These are phyloP conservation scores for Hyphopichia homilentoma DNA, from an alignment of 805 yeast species.

Conservation along the genomic window DNA sequence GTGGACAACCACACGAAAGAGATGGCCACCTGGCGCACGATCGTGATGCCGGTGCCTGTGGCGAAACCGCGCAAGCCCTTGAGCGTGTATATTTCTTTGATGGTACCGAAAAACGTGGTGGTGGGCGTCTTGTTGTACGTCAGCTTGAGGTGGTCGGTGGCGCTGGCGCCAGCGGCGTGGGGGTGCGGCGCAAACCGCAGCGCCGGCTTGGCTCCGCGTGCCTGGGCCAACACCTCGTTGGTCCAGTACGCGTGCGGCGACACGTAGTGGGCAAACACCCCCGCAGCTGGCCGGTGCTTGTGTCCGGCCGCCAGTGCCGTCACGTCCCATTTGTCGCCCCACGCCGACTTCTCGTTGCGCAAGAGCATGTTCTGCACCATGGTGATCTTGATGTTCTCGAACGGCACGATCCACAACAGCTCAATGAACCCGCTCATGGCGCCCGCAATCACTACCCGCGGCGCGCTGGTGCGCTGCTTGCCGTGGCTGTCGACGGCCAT, in stretches of 20 bases:
- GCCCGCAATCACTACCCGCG: conserved; percentile 81
- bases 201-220: conserved; percentile 15
- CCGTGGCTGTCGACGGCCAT: conserved; percentile 46
- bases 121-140: conserved; percentile 53
- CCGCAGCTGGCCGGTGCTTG: conserved; percentile 19
- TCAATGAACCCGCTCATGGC: conserved; percentile 79
- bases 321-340: conserved; percentile 18
- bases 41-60: conserved; percentile 82
- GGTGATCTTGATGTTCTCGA: conserved; percentile 78
- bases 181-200: conserved; percentile 20
- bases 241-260: conserved; percentile 43
- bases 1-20: conserved; percentile 82
- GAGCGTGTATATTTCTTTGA: conserved; percentile 63
- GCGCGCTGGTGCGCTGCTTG: conserved; percentile 65
- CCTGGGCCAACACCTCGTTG: conserved; percentile 27
- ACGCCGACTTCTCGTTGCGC: conserved; percentile 21
- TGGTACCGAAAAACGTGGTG: conserved; percentile 46
- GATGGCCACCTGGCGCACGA: conserved; percentile 72
- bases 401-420: conserved; percentile 81
- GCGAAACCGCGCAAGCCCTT: conserved; percentile 76
- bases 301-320: conserved; percentile 21
- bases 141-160: conserved; percentile 19
- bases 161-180: too few relatives aligned
- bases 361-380: conserved; percentile 66
- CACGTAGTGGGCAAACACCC: conserved; percentile 29